Conservation (phyloP, 305 asterid species). For the Withania somnifera region DNA sequence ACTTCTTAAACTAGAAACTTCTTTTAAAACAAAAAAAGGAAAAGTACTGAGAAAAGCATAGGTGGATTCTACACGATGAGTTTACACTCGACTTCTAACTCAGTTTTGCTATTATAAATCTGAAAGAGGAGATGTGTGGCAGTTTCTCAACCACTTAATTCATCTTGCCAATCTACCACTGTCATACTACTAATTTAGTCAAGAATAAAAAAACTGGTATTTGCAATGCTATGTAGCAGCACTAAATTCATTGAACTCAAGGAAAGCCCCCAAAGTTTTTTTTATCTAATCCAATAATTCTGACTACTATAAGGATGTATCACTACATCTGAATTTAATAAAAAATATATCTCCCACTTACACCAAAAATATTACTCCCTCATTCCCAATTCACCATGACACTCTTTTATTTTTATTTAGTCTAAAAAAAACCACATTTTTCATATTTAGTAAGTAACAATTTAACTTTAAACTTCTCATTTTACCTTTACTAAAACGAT, state of each 20-base stretch:
- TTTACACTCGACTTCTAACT: background rate
- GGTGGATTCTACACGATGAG: background rate
- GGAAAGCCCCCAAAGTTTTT: background rate
- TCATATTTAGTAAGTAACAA: too few relatives aligned
- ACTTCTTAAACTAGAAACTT: too few relatives aligned
- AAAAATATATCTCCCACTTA: too few relatives aligned
- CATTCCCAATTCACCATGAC: too few relatives aligned
- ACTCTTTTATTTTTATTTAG: too few relatives aligned
- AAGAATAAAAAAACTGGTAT: background rate
- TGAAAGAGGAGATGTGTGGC: background rate
- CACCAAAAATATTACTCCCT: too few relatives aligned
- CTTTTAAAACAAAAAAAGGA: too few relatives aligned
- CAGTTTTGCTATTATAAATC: background rate
- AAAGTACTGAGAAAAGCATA: background rate
- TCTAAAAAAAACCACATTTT: too few relatives aligned
- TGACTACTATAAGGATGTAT: background rate
- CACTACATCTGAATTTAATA: background rate
- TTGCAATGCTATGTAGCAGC: background rate
- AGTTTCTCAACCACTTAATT: background rate
- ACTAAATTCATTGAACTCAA: background rate
- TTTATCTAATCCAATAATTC: background rate
- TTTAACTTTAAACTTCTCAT: too few relatives aligned
- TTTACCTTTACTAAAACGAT: too few relatives aligned
- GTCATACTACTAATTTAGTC: background rate
- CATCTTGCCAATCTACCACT: background rate